A percentile compares a stretch with the other conserved stretches of the same genome.
Evolutionary conservation across 306 rosid genomes (phyloP).

Genomic region (Cyclanthera cordifolia): DNA sequence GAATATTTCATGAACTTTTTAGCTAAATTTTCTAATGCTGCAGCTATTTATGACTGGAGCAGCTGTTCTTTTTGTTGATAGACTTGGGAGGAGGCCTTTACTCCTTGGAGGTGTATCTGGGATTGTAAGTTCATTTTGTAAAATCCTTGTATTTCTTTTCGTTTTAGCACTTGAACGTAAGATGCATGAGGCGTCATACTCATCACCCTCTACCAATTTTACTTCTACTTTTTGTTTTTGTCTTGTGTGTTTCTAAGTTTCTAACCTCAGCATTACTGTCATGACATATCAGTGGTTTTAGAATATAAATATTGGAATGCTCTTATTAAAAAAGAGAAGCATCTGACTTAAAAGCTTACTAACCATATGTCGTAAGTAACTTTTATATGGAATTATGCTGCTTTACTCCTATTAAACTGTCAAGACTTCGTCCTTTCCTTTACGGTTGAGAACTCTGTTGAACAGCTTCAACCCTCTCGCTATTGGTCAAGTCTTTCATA

Average conservation of each 20-base stretch:
- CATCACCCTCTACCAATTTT: neutral
- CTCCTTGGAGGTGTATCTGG: conserved; percentile 89
- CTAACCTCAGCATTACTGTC: neutral
- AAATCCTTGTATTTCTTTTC: neutral
- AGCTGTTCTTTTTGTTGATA: conserved; percentile 76
- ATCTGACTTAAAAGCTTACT: neutral
- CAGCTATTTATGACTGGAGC: conserved; percentile 85
- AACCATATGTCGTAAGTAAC: neutral
- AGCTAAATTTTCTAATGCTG: conserved; percentile 12
- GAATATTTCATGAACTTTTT: neutral
- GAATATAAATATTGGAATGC: neutral
- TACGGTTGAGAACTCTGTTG: too few relatives aligned
- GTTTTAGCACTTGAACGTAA: neutral
- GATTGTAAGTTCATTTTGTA: conserved; percentile 41
- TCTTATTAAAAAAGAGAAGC: neutral
- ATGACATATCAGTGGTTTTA: neutral
- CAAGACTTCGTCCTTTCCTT: too few relatives aligned
- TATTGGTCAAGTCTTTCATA: too few relatives aligned
- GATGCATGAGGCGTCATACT: neutral
- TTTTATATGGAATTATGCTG: too few relatives aligned
- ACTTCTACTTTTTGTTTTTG: conserved; percentile 5
- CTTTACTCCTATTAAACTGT: too few relatives aligned
- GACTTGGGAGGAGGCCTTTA: conserved; percentile 90
- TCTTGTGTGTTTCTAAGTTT: conserved; percentile 8
- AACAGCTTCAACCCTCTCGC: too few relatives aligned